Evolutionary conservation across 495 filamentous ascomycete genomes (phyloP).

Genomic region (Penicillium parvum): DNA sequence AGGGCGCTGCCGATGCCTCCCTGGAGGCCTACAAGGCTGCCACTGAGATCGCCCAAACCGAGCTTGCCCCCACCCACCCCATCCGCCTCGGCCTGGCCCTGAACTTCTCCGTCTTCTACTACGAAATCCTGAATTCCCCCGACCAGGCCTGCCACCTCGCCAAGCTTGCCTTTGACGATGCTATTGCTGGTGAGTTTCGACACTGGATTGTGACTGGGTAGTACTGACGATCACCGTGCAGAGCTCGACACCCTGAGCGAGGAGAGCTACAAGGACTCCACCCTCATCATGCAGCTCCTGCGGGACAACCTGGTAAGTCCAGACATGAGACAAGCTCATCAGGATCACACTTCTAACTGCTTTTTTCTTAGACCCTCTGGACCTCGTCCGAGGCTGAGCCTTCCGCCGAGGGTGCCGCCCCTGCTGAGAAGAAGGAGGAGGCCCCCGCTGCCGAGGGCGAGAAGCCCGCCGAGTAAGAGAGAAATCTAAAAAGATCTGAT

Average conservation of each 20-base stretch:
- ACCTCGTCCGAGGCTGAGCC: conserved; percentile 97
- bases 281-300: conserved; percentile 98
- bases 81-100: conserved; percentile 97
- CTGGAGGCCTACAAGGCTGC: conserved; percentile 98
- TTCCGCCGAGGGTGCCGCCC: conserved; percentile 49
- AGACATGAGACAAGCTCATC: no score
- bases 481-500: conserved; percentile 31
- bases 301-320: conserved; percentile 93
- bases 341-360: conserved; percentile 18
- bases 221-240: conserved; percentile 36
- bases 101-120: conserved; percentile 99
- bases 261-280: conserved; percentile 99
- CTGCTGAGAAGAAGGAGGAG: conserved; percentile 58
- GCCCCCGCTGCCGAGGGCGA: conserved; percentile 52
- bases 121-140: conserved; percentile 98
- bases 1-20: conserved; percentile 91
- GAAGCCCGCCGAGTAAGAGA: conserved; percentile 54
- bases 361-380: conserved; percentile 82
- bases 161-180: conserved; percentile 99
- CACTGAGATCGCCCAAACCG: conserved; percentile 96
- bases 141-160: conserved; percentile 98
- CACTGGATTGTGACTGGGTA: not conserved
- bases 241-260: conserved; percentile 98
- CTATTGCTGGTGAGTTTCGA: conserved; percentile 80
- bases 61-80: conserved; percentile 96